Conservation (phyloP, 768 basidiomycete genomes). For the Galerina marginata region DNA sequence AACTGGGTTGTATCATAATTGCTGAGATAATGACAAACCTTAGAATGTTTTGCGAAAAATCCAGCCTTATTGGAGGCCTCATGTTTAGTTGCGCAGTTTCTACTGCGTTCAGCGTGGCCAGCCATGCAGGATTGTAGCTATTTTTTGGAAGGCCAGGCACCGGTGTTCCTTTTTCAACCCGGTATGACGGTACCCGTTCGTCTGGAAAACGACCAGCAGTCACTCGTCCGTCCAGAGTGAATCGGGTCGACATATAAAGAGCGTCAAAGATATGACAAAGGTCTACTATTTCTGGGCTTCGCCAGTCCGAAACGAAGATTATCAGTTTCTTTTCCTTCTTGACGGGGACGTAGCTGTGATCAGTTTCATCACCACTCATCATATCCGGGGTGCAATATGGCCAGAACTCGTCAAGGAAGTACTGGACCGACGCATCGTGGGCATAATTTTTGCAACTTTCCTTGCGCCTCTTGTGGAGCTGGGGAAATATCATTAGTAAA, state of each 20-base stretch:
- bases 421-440: background rate
- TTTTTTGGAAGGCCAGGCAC: background rate
- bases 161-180: background rate
- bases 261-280: conserved; percentile 3
- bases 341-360: background rate
- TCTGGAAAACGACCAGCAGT: conserved; percentile 3
- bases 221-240: background rate
- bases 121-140: background rate
- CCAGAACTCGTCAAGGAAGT: background rate
- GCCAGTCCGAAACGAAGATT: background rate
- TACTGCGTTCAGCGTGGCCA: background rate
- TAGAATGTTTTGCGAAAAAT: too few relatives aligned
- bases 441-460: background rate
- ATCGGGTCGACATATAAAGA: conserved; percentile 7
- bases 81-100: background rate
- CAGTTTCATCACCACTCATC: conserved; percentile 10
- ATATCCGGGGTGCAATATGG: background rate
- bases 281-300: background rate
- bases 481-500: background rate
- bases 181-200: background rate
- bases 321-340: background rate
- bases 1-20: too few relatives aligned
- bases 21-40: too few relatives aligned
- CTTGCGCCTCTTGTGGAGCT: background rate
- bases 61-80: too few relatives aligned